A percentile compares a stretch with the other conserved stretches of the same genome.
phyloP scores from a whole-genome alignment of 805 yeast species.

The Candida broadrunensis region DNA sequence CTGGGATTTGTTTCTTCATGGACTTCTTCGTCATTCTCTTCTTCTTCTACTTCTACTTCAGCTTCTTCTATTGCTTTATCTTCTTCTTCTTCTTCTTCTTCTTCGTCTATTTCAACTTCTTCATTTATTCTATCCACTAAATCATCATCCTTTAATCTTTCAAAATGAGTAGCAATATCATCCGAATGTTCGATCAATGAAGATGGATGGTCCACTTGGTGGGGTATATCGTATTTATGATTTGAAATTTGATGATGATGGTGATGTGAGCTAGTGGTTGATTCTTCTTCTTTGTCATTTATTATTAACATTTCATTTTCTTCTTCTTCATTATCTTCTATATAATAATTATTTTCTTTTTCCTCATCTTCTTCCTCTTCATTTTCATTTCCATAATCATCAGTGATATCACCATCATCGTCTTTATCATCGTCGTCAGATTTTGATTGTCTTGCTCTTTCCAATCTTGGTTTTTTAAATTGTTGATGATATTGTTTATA shows the following conservation, averaged over 20 bases:
- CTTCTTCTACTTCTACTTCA: background rate
- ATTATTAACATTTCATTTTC: slow-evolving; percentile 4
- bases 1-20: slow-evolving; percentile 12
- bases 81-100: slow-evolving; percentile 1
- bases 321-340: slow-evolving; percentile 10
- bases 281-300: background rate
- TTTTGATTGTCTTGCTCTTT: slow-evolving; percentile 3
- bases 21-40: background rate
- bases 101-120: background rate
- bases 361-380: slow-evolving; percentile 11
- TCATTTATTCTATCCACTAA: slow-evolving; percentile 1
- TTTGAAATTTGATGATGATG: slow-evolving; percentile 1
- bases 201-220: slow-evolving; percentile 1
- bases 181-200: slow-evolving; percentile 1
- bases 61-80: background rate
- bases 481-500: slow-evolving; percentile 15
- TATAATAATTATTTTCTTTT: slow-evolving; percentile 8
- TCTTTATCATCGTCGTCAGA: background rate
- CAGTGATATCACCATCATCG: slow-evolving; percentile 13
- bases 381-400: slow-evolving; percentile 10
- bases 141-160: background rate
- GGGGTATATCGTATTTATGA: slow-evolving; percentile 1
- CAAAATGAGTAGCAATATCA: slow-evolving; percentile 1
- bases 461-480: slow-evolving; percentile 21
- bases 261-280: background rate